Evolutionary conservation across 306 rosid species (phyloP).

Genomic region (Argentina anserina): DNA sequence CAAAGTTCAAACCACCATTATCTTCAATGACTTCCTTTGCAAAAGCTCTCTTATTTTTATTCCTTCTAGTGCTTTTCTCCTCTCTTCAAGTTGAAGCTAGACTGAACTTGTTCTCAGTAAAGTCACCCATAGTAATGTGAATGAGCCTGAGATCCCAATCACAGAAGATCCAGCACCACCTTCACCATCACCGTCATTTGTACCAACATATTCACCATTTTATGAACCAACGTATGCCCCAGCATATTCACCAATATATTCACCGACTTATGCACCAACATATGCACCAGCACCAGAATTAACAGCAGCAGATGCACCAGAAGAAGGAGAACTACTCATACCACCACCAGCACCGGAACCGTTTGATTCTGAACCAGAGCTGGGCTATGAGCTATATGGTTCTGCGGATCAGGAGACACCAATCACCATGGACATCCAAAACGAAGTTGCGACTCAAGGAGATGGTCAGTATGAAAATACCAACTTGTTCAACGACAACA

Average conservation of each 20-base stretch:
- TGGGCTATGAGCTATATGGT: conserved; percentile 60
- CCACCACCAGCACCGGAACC: conserved; percentile 36
- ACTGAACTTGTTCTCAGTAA: conserved; percentile 41
- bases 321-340: neutral
- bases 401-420: conserved; percentile 19
- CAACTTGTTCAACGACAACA: conserved; percentile 16
- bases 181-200: neutral
- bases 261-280: neutral
- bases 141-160: conserved; percentile 16
- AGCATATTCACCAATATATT: neutral
- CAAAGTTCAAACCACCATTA: neutral
- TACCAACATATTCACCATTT: neutral
- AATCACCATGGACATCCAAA: conserved; percentile 33
- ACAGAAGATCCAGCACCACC: conserved; percentile 19
- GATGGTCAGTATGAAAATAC: conserved; percentile 27
- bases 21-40: conserved; percentile 40
- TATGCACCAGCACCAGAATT: too few relatives aligned
- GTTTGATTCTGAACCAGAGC: conserved; percentile 28
- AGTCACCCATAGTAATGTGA: conserved; percentile 27
- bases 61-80: conserved; percentile 32
- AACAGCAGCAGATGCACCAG: too few relatives aligned
- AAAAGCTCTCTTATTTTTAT: conserved; percentile 34
- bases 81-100: conserved; percentile 58
- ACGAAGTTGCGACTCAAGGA: conserved; percentile 37
- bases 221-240: neutral